phyloP scores from a whole-genome alignment of 129 eudicot species.

The Dittrichia graveolens region DNA sequence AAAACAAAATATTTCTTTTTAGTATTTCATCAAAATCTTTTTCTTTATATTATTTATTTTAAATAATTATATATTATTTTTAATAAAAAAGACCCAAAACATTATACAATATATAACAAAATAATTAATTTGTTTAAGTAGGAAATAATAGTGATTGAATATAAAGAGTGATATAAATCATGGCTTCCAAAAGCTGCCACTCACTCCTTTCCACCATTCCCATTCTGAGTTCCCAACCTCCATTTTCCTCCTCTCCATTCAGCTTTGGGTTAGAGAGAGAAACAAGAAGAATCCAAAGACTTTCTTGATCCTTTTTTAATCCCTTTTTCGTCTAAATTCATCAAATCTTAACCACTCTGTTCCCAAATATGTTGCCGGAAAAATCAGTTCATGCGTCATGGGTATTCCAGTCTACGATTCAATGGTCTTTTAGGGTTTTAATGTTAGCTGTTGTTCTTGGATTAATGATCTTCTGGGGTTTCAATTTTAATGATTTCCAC shows the following conservation, averaged over 20 bases:
- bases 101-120: too few relatives aligned
- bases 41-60: too few relatives aligned
- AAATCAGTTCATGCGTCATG: conserved; percentile 49
- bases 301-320: background rate
- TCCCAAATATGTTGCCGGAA: conserved; percentile 43
- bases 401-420: conserved; percentile 54
- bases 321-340: conserved; percentile 1
- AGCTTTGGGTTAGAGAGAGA: background rate
- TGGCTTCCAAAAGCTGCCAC: conserved; percentile 14
- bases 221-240: conserved; percentile 24
- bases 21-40: too few relatives aligned
- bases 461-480: conserved; percentile 55
- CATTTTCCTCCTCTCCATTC: too few relatives aligned
- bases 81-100: too few relatives aligned
- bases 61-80: too few relatives aligned
- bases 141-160: too few relatives aligned
- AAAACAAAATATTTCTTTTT: too few relatives aligned
- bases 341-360: background rate
- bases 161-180: background rate
- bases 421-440: conserved; percentile 65
- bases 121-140: too few relatives aligned
- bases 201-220: background rate
- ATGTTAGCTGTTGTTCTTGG: conserved; percentile 51
- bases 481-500: conserved; percentile 37
- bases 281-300: conserved; percentile 1